Evolutionary conservation across 495 filamentous ascomycete species (phyloP), one percentile per base, ranked within the genome.

Genomic region (Thozetella sp.): DNA sequence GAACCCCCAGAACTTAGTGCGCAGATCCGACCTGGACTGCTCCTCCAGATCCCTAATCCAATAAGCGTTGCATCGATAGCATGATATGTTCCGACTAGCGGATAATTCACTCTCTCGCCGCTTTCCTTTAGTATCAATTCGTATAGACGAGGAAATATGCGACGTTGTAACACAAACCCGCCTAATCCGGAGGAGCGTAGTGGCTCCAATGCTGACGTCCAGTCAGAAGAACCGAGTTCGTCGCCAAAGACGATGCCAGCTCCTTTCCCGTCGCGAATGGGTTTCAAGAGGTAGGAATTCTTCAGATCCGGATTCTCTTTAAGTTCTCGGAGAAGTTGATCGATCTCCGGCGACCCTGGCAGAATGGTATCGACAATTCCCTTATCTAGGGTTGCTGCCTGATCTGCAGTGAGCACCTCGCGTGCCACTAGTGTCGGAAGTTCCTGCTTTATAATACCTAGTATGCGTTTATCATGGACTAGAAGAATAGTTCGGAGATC

Each of bases 391-490:
- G 59, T n/a, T 3, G 27, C 27, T 0, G 66, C 76, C 46, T 79
- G 68, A 4, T 34, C 51, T 11, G 54, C 11, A 9, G 69, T 68
- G 17, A 81, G 43, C 13, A 72, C 65, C 0, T 54, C 51, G 2
- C 55, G 48, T 37, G 58, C 25, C 0, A 77, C 67, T 1, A 80
- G 61, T 2, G 55, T 46, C 3, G 60, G 55, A 0, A 80, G 54
- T 48, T 81, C 76, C 58, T 77, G 67, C 17, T 26, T 63, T 0
- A 81, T 53, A 22, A 81, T 64, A 9, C 76, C 75, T 1, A 81
- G 63, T 68, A 81, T 76, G 2, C 79, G 67, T 62, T 81, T 81
- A 54, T 80, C 79, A 56, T 80, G 79, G 10, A 68, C 64, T 2
- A 81, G 67, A 2, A 76, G 66, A 9, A 81, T 65, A 11, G 72